Evolutionary conservation across 2,329 filamentous ascomycete genomes (phyloP), one percentile per base, ranked within the genome.

Genomic region (Neoascochyta sp.): DNA sequence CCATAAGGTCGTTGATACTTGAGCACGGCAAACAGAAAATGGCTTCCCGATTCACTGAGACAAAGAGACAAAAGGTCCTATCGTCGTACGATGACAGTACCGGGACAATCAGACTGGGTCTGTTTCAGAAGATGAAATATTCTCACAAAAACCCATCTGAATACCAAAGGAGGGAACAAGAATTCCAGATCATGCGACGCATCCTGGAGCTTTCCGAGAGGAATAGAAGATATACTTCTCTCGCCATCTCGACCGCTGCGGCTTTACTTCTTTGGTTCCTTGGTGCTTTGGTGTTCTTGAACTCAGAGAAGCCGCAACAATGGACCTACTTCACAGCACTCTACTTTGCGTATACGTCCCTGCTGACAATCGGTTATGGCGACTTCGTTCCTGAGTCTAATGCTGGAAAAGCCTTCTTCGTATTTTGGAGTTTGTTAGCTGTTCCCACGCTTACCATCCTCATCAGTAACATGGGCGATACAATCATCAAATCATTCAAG

Each of bases 341-440:
- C 1, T 77, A 76, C 47, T 76, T 76, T 45, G 59, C 69, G 4
- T 77, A 73, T 43, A 68, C 66, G 0, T 67, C 65, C 4, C 64
- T 77, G 8, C 47, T 75, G 15, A 76, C 74, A 0, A 74, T 77
- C 24, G 73, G 74, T 2, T 77, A 76, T 39, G 73, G 74, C 16
- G 72, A 76, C 40, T 58, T 65, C 13, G 54, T 57, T 2, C 68
- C 67, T 0, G 52, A 57, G 9, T 69, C 64, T 28, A 75, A 75
- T 39, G 64, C 68, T 9, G 71, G 70, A 7, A 73, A 69, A 43
- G 63, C 71, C 2, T 76, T 76, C 43, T 76, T 76, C 44, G 70
- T 77, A 1, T 68, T 76, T 37, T 77, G 74, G 74, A 71, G 69
- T 9, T 50, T 76, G 4, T 56, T 76, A 7, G 73, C 73, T 0